Evolutionary conservation across 768 basidiomycete genomes (phyloP).

Genomic region (Hericium coralloides): DNA sequence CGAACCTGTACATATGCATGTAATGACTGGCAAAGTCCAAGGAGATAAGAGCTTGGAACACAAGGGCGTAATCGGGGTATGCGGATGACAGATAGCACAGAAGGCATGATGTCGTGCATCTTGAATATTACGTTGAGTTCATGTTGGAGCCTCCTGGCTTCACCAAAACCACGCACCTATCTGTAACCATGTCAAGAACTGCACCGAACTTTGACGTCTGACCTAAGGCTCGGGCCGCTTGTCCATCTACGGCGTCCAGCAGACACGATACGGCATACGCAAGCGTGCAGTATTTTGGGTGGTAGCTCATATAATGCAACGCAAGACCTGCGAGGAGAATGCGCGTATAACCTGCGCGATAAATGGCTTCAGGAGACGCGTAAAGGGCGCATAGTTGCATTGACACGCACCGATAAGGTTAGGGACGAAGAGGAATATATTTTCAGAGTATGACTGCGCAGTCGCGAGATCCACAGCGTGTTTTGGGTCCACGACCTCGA

Average conservation of each 20-base stretch:
- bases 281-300: conserved; percentile 87
- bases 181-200: conserved; percentile 98
- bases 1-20: conserved; percentile 99
- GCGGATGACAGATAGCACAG: conserved; percentile 88
- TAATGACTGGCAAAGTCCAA: conserved; percentile 98
- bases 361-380: conserved; percentile 3
- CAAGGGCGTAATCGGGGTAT: conserved; percentile 76
- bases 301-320: conserved; percentile 89
- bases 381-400: conserved; percentile 2
- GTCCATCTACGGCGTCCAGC: conserved; percentile 92
- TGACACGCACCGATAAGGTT: conserved; percentile 80
- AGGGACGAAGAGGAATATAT: conserved; percentile 94
- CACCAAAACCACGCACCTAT: conserved; percentile 53
- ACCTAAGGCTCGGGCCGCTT: conserved; percentile 77
- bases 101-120: conserved; percentile 93
- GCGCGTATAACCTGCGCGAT: conserved; percentile 69
- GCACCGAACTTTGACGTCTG: conserved; percentile 97
- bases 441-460: conserved; percentile 82
- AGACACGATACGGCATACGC: conserved; percentile 87
- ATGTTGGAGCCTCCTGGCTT: not conserved
- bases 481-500: conserved; percentile 75
- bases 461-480: conserved; percentile 83
- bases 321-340: conserved; percentile 85
- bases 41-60: conserved; percentile 93
- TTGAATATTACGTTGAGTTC: conserved; percentile 21